Evolutionary conservation across 2,329 filamentous ascomycete genomes (phyloP), one percentile per base, ranked within the genome.

Genomic region (Colletotrichum eremochloae): DNA sequence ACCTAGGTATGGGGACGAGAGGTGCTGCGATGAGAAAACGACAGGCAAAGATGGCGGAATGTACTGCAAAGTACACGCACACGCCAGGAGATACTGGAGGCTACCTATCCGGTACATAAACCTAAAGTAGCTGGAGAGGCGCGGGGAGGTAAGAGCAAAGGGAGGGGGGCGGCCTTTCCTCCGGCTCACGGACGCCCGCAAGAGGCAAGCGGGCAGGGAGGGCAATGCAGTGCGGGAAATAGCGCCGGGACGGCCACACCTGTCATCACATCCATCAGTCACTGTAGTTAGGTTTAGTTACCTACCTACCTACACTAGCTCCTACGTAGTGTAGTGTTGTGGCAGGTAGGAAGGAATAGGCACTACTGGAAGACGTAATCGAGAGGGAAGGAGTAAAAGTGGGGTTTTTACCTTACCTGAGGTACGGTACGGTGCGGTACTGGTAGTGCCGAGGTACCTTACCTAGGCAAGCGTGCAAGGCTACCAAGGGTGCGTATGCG

Each of bases 401-500:
- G 33, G 33, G 8, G 33, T 36, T 8, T 24, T 24, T 24, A 24
- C 24, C 24, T 24, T 24, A 24, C 24, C 24, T 24, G 24, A 24
- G 24, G 24, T 24, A 24, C 24, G 24, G 24, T 24, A 24, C 24
- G 24, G 24, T 24, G n/a, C n/a, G n/a, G n/a, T n/a, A n/a, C n/a
- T n/a, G n/a, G n/a, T n/a, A n/a, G n/a, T n/a, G n/a, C n/a, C 24
- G 24, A 24, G 24, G 24, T 24, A 24, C 24, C 24, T 24, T 24
- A 24, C 24, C 24, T 24, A 24, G 24, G 24, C 24, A 24, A 24
- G 24, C 1, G 53, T 48, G 46, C 66, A 65, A 72, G 70, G 70
- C 70, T 72, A 48, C 70, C 61, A 56, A 62, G 66, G 53, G 68
- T 56, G 70, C 70, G 70, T 61, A 20, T 48, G 46, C 20, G 46